phyloP scores from a whole-genome alignment of 176 grass and related monocot species.

The Poa annua region DNA sequence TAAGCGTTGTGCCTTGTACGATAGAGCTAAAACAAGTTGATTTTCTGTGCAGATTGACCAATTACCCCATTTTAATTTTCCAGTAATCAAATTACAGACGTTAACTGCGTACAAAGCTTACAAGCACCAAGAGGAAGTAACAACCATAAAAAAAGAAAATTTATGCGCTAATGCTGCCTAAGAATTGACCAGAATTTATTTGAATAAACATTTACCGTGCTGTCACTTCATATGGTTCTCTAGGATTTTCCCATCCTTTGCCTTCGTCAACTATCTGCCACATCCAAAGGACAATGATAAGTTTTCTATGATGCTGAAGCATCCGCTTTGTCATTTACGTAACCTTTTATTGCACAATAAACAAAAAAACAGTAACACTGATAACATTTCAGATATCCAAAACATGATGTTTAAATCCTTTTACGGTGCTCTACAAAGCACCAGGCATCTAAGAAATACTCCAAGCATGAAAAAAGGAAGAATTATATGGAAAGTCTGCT shows the following conservation, averaged over 20 bases:
- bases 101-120: not conserved
- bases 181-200: not conserved
- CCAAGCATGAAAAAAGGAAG: not conserved
- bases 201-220: conserved; percentile 57
- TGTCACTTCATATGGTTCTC: conserved; percentile 95
- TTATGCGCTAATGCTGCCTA: not conserved
- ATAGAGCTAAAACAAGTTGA: not conserved
- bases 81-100: conserved; percentile 1
- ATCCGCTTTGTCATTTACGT: conserved; percentile 20
- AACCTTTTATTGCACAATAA: conserved; percentile 10
- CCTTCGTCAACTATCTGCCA: conserved; percentile 82
- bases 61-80: conserved; percentile 21
- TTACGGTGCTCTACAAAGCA: not conserved
- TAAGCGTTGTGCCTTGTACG: not conserved
- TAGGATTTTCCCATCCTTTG: conserved; percentile 95
- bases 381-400: not conserved
- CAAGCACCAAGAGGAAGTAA: conserved; percentile 5
- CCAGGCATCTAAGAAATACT: not conserved
- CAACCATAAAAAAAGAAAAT: conserved; percentile 15
- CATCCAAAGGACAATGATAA: conserved; percentile 30
- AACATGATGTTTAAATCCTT: conserved; percentile 1
- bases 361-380: conserved; percentile 28
- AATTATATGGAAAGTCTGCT: not conserved
- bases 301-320: conserved; percentile 14
- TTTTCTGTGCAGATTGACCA: conserved; percentile 25